Evolutionary conservation across 352 stramenopile genomes (phyloP), one percentile per base, ranked within the genome.

Genomic region (Phytophthora aleatoria): DNA sequence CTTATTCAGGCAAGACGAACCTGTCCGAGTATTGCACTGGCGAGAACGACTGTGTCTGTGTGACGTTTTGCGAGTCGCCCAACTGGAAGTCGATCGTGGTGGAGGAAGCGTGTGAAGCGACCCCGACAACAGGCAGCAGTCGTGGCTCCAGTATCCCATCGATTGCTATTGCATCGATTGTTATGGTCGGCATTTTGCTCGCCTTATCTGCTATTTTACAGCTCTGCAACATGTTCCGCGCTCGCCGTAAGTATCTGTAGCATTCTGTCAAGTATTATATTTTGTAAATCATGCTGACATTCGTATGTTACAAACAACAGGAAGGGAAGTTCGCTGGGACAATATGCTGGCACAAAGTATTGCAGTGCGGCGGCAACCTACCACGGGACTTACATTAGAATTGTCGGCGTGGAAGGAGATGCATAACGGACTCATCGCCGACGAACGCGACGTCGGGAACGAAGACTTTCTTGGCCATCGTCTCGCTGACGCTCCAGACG

Each of bases 361-460:
- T 41, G 54, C 60, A 20, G 42, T 57, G 30, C 64, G 54, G 38
- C 53, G 69, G 31, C 31, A 52, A 15, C 55, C 69, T 20, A 73
- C 64, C 28, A 44, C 58, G 35, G 57, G 78, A n/a, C 31, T 80
- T 49, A 45, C 53, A n/a, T 63, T 89, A 7, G 77, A 83, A 33
- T 59, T 89, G 16, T 71, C 69, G 5, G 77, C 73, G 7, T 89
- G 79, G 79, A 86, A 89, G 59, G 74, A 74, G 24, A 81, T 85
- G 73, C 74, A 71, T 3, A 73, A 83, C 45, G 65, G 70, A 8
- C 48, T 89, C 11, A 89, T 89, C 39, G 60, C 67, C 50, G 69
- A 78, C 7, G 79, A 89, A 64, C 67, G 61, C 27, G 74, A 84
- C 9, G 72, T 82, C 16, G 45, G 69, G 12, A 71, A 44, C n/a